Percentiles rank a stretch among this genome's conserved stretches.
Conservation (phyloP, 352 stramenopile species). For the Bremia lactucae region DNA sequence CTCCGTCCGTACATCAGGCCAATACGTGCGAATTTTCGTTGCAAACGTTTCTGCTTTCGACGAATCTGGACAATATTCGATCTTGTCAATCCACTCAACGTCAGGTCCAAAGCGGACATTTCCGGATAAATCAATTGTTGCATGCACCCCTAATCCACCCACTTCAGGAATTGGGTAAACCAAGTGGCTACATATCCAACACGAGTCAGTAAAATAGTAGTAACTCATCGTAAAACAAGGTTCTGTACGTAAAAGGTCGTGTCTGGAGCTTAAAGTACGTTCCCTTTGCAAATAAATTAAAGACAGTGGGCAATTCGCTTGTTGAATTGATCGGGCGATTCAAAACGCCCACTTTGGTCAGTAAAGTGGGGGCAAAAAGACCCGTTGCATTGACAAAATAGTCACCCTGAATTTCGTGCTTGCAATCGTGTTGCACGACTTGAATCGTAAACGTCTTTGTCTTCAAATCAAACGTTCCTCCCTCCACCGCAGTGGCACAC, state of each 20-base stretch:
- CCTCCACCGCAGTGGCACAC: slow-evolving; percentile 53
- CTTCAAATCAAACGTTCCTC: slow-evolving; percentile 20
- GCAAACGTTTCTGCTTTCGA: slow-evolving; percentile 52
- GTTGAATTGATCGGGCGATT: neutral
- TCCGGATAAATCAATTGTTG: slow-evolving; percentile 89
- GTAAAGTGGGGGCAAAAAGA: slow-evolving; percentile 52
- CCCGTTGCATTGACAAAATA: slow-evolving; percentile 90
- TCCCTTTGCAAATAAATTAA: slow-evolving; percentile 87
- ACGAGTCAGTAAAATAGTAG: neutral
- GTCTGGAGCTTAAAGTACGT: slow-evolving; percentile 90
- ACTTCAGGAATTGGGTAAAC: slow-evolving; percentile 94
- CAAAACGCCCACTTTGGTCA: slow-evolving; percentile 21
- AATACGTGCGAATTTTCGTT: slow-evolving; percentile 87
- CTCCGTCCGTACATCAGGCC: slow-evolving; percentile 68
- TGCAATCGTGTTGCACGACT: slow-evolving; percentile 21
- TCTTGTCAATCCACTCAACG: slow-evolving; percentile 88
- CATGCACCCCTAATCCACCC: slow-evolving; percentile 93
- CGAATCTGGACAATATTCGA: slow-evolving; percentile 78
- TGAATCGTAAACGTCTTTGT: slow-evolving; percentile 27
- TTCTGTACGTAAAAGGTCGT: slow-evolving; percentile 44
- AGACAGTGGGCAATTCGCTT: slow-evolving; percentile 20
- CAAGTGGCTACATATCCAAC: slow-evolving; percentile 45
- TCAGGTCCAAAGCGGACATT: slow-evolving; percentile 93
- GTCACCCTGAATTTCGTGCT: slow-evolving; percentile 79
- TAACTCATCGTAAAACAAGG: neutral